Evolutionary conservation across 2,329 filamentous ascomycete species (phyloP), one percentile per base, ranked within the genome.

Genomic region (Trichothecium roseum): DNA sequence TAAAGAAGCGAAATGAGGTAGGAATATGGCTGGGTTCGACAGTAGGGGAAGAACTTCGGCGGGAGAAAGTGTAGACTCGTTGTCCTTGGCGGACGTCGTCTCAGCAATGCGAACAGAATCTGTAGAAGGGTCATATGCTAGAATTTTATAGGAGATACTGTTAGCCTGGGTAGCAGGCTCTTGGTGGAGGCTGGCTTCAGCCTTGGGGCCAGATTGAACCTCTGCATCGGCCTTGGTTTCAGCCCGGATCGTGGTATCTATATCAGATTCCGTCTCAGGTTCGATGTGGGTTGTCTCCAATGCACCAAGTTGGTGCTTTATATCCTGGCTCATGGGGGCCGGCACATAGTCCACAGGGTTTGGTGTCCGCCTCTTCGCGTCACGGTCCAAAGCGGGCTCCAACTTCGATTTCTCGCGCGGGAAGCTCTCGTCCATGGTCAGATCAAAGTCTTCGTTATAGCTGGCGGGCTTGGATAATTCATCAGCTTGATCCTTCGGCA

Each of bases 21-120:
- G 64, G 54, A 84, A 84, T 43, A 74, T 74, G 34, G 69, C 64
- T 0, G 79, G 77, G 41, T 79, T 70, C 0, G 73, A 70, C 14
- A 84, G 62, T 7, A 68, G 67, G 2, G 72, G 62, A 3, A 84
- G 58, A 2, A 73, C 72, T 32, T 81, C 72, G 8, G 73, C 64
- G 1, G 79, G 74, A 1, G 74, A 68, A 16, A 76, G 54, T 0
- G 72, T 59, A 0, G 58, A 50, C n/a, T 70, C 58, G 33, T 70
- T 64, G 1, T 63, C 56, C 2, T 69, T 65, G 3, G 64, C 55
- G 4, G 77, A 78, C 1, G 68, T 72, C 2, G 75, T 79, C 42
- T 80, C 74, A 5, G 74, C 75, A 3, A 68, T 63, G 30, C 62
- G 68, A 45, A 84, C 63, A 10, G 59, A 60, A 44, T 78, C 66